Base-by-base conservation (phyloP, 2,329 filamentous ascomycete species). In the Sporothrix euskadiensis region DNA sequence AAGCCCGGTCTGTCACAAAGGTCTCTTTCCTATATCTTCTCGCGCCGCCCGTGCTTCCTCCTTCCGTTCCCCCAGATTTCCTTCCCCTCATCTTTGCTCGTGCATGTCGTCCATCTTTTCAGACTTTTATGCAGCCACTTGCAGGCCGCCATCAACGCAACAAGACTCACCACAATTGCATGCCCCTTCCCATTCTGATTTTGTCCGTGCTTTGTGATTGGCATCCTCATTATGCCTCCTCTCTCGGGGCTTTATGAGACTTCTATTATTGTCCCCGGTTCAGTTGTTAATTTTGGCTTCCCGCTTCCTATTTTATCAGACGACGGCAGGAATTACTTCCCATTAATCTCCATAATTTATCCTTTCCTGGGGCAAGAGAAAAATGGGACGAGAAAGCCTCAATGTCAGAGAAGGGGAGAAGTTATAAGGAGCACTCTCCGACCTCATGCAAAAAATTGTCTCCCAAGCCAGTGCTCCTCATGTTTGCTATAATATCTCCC, bases 211-310 rank as follows among this genome's bases (percentile, higher is more conserved):
- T 59, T 8, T 8, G 14, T 12, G 7, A 3, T 19, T 59, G 9
- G 52, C n/a, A 56, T n/a, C 16, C 3, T 30, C 54, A 14, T 30
- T 39, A 16, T 35, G 9, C 3, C 35, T 26, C 39, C 19, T 5
- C 59, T 65, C 35, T 44, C 59, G 35, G 35, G 26, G n/a, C 59
- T 65, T 65, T 65, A 65, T 44, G 8, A 19, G 6, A 16, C 44
- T 44, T 39, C 61, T 30, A 66, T 66, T 47, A 66, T 30, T 47
- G 39, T 66, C 61, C 61, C 39, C n/a, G 61, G 61, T 66, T 66
- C 39, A 47, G 61, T 66, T 22, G 35, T 35, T 47, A 66, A 44
- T 47, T 10, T 47, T 10, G 9, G 39, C 12, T 66, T 66, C 10
- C 61, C 35, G 59, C 39, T n/a, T 10, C 44, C 10, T 10, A 63